Evolutionary conservation across 2,329 filamentous ascomycete species (phyloP).

Genomic region (Gaeumannomyces sp.): DNA sequence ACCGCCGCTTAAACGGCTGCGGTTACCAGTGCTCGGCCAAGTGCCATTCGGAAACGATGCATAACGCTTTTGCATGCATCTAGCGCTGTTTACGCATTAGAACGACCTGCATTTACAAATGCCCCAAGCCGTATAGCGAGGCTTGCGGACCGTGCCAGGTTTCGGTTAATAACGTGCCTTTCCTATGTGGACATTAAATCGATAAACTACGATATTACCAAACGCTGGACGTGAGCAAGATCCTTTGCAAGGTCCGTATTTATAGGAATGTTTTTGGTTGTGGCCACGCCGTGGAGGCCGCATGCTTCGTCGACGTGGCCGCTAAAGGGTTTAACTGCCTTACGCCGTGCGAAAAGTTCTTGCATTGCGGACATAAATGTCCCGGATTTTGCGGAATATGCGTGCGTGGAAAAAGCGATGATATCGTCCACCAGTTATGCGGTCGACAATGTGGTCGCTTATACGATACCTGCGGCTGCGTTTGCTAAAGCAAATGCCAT

Average conservation of each 20-base stretch:
- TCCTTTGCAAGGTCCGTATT: slow-evolving; percentile 44
- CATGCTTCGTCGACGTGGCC: slow-evolving; percentile 43
- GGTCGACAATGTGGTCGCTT: slow-evolving; percentile 42
- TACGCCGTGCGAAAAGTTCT: slow-evolving; percentile 35
- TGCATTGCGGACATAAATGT: slow-evolving; percentile 49
- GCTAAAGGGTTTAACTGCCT: slow-evolving; percentile 38
- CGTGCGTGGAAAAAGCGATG: slow-evolving; percentile 35
- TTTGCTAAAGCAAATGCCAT: slow-evolving; percentile 48
- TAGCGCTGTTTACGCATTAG: slow-evolving; percentile 37
- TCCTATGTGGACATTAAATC: slow-evolving; percentile 36
- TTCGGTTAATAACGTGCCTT: slow-evolving; percentile 21
- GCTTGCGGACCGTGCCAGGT: slow-evolving; percentile 33
- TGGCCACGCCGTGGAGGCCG: slow-evolving; percentile 41
- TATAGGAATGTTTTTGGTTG: slow-evolving; percentile 46
- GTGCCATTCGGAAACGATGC: slow-evolving; percentile 43
- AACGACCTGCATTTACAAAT: slow-evolving; percentile 38
- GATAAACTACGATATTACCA: slow-evolving; percentile 31
- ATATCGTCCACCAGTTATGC: slow-evolving; percentile 29
- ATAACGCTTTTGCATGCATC: slow-evolving; percentile 37
- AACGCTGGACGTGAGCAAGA: slow-evolving; percentile 34
- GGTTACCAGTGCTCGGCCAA: slow-evolving; percentile 39
- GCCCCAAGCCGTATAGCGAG: slow-evolving; percentile 36
- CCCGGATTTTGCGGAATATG: slow-evolving; percentile 41
- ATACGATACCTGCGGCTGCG: slow-evolving; percentile 50
- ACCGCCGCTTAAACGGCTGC: slow-evolving; percentile 35